phyloP scores from a whole-genome alignment of 2,329 filamentous ascomycete species.

The Lachnellula suecica region DNA sequence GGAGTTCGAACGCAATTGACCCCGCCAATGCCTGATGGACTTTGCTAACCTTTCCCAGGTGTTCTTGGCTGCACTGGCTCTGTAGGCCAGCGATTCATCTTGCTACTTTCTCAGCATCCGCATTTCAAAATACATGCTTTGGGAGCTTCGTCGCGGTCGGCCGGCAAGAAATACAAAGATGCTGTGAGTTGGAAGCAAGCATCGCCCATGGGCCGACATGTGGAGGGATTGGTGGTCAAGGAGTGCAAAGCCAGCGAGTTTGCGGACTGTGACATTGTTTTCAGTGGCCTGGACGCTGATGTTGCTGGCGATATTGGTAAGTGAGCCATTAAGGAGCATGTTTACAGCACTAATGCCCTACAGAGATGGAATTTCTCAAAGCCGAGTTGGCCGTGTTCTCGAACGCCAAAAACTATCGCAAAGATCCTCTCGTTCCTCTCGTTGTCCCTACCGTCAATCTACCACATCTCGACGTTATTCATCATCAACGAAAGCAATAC shows the following conservation, averaged over 20 bases:
- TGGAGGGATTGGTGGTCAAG: slow-evolving; percentile 81
- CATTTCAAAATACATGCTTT: slow-evolving; percentile 84
- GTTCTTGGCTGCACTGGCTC: slow-evolving; percentile 92
- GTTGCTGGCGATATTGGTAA: slow-evolving; percentile 88
- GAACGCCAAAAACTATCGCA: slow-evolving; percentile 96
- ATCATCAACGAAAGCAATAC: slow-evolving; percentile 78
- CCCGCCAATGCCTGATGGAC: slow-evolving; percentile 3
- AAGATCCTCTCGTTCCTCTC: slow-evolving; percentile 84
- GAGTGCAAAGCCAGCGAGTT: slow-evolving; percentile 83
- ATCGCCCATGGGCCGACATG: slow-evolving; percentile 70
- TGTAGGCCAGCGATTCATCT: slow-evolving; percentile 92
- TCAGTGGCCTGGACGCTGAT: slow-evolving; percentile 89
- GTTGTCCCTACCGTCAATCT: slow-evolving; percentile 96
- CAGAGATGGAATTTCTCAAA: slow-evolving; percentile 88
- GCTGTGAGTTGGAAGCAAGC: slow-evolving; percentile 95
- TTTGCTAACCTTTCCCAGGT: slow-evolving; percentile 39
- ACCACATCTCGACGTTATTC: slow-evolving; percentile 80
- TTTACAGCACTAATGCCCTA: slow-evolving; percentile 6
- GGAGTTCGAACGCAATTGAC: slow-evolving; percentile 2
- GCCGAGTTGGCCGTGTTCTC: slow-evolving; percentile 91
- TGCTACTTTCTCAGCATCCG: slow-evolving; percentile 85
- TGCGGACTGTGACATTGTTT: slow-evolving; percentile 86
- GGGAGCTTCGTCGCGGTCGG: slow-evolving; percentile 84
- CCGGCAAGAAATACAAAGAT: slow-evolving; percentile 92
- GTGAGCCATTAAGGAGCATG: slow-evolving; percentile 25